Evolutionary conservation across 2,329 filamentous ascomycete genomes (phyloP), one percentile per base, ranked within the genome.

Genomic region (Alternaria rosae): DNA sequence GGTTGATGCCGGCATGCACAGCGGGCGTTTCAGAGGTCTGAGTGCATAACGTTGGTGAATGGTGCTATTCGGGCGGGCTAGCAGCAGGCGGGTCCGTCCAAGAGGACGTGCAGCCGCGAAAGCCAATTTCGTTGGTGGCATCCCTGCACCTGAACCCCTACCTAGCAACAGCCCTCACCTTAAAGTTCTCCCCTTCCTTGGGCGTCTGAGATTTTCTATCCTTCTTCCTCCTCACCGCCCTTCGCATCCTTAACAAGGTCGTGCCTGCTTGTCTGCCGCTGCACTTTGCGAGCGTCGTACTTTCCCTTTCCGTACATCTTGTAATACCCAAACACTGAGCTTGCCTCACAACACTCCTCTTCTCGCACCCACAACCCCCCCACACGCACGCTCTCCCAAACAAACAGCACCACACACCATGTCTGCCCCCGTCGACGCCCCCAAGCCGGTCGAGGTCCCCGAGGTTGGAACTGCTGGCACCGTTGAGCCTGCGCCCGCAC

Each of bases 341-440:
- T 70, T 70, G 66, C 53, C 67, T 70, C 70, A 48, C 54, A 28
- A 45, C 56, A 28, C 62, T 67, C 66, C 61, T 68, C 64, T 63
- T 65, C 62, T 64, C 44, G 64, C 50, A 61, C 60, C 59, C 62
- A 57, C 56, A 32, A 48, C 48, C 47, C 54, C 62, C 41, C 50
- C 47, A 44, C 61, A 61, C 59, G 55, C 57, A 47, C 44, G 35
- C 35, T 20, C 23, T 17, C 57, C 56, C 43, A 25, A 55, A 52
- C 53, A 59, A 38, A 62, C 57, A 20, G 17, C 32, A 54, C 28
- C 35, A 32, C n/a, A 25, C 57, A 64, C 75, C 85, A 92, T 92
- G 90, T 76, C 74, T 69, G 88, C 91, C 28, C 38, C 58, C 83
- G 89, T 90, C 83, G 90, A 92, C 77, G 85, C 84, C 81, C 86